Conservation (phyloP, 1,284 basidiomycete genomes). For the Cronartium quercuum region DNA sequence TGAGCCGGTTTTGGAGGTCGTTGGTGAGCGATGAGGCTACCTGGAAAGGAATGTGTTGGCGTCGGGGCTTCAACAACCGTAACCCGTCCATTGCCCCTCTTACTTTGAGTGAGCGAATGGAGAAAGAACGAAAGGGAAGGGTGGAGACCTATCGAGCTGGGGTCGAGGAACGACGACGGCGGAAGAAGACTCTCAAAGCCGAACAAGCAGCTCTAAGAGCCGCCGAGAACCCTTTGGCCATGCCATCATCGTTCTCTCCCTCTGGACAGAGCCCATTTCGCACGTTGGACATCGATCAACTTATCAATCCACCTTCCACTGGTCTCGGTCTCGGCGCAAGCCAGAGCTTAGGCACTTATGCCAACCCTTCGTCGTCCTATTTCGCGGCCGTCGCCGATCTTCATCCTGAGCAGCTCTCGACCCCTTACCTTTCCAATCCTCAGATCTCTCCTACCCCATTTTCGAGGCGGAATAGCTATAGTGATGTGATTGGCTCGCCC, state of each 20-base stretch:
- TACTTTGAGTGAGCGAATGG: slow-evolving; percentile 39
- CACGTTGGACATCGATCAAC: neutral
- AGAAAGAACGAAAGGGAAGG: slow-evolving; percentile 34
- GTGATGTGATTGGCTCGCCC: slow-evolving; percentile 20
- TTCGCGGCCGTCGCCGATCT: neutral
- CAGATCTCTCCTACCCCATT: slow-evolving; percentile 1
- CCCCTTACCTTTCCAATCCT: slow-evolving; percentile 24
- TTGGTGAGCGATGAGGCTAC: slow-evolving; percentile 74
- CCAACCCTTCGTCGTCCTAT: neutral
- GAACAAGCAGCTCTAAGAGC: slow-evolving; percentile 39
- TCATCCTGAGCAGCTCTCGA: slow-evolving; percentile 18
- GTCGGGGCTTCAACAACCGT: slow-evolving; percentile 55
- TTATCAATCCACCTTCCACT: slow-evolving; percentile 4
- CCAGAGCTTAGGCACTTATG: neutral
- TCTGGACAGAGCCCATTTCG: slow-evolving; percentile 6
- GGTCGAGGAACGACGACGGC: slow-evolving; percentile 16
- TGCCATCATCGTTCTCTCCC: slow-evolving; percentile 37
- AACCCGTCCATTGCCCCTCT: slow-evolving; percentile 15
- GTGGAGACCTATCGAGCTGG: slow-evolving; percentile 38
- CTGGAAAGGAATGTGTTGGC: slow-evolving; percentile 73
- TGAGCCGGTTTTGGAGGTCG: slow-evolving; percentile 69
- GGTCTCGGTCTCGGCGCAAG: neutral
- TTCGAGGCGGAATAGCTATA: slow-evolving; percentile 27
- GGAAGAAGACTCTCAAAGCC: slow-evolving; percentile 35
- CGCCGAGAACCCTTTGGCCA: slow-evolving; percentile 17